phyloP scores from a whole-genome alignment of 202 grass and related monocot genomes.

The Schoenoplectus tabernaemontani region DNA sequence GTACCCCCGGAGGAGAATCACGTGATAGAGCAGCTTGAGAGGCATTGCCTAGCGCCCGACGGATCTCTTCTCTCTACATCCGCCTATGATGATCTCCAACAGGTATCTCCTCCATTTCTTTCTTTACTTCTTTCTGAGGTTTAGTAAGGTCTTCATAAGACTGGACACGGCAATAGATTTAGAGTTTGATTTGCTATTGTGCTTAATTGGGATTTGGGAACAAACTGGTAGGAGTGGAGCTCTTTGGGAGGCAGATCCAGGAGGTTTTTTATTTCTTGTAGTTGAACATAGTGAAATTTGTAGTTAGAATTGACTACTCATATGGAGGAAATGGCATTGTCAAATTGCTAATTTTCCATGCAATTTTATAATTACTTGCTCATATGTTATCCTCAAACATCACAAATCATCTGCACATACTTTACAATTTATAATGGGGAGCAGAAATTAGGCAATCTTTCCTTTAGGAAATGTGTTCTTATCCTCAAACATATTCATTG shows the following conservation, averaged over 20 bases:
- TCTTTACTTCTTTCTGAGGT: background rate
- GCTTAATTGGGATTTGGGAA: background rate
- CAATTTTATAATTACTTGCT: background rate
- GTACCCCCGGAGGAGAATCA: constrained; percentile 58
- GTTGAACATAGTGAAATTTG: background rate
- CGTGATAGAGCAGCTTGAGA: constrained; percentile 78
- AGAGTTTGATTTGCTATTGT: background rate
- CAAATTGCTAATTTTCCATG: background rate
- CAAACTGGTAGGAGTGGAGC: background rate
- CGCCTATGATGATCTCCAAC: constrained; percentile 67
- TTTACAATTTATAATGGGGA: background rate
- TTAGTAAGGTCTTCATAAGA: background rate
- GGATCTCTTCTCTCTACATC: constrained; percentile 73
- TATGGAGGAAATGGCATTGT: background rate
- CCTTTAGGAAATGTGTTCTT: background rate
- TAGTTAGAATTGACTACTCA: background rate
- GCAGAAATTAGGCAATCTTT: background rate
- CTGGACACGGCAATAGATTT: background rate
- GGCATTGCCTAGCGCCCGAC: constrained; percentile 85
- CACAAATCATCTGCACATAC: background rate
- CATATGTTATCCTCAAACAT: background rate
- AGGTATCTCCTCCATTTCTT: constrained; percentile 28
- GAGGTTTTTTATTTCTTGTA: background rate
- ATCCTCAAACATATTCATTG: background rate
- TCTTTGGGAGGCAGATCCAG: background rate